phyloP scores from a whole-genome alignment of 306 rosid species.

The Sindora glabra region DNA sequence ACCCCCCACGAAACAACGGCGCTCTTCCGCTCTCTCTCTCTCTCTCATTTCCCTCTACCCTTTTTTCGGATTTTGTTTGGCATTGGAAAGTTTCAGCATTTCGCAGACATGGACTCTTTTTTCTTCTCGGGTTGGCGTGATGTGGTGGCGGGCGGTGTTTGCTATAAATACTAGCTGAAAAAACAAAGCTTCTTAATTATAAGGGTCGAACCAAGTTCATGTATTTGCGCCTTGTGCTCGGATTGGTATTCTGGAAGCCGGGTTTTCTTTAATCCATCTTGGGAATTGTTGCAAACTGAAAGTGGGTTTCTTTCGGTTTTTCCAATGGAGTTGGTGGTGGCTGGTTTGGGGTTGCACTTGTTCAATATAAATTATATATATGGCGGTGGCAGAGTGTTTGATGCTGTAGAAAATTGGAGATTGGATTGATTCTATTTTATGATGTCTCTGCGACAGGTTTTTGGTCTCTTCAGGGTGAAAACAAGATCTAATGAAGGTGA shows the following conservation, averaged over 20 bases:
- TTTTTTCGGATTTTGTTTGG: constrained; percentile 15
- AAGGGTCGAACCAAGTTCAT: constrained; percentile 15
- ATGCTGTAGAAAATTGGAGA: constrained; percentile 9
- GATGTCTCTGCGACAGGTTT: constrained; percentile 16
- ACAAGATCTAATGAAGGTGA: constrained; percentile 56
- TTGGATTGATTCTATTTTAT: constrained; percentile 32
- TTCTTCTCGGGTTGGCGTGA: not conserved
- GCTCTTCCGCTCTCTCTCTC: constrained; percentile 17
- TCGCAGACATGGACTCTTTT: not conserved
- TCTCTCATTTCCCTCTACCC: not conserved
- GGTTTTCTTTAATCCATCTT: not conserved
- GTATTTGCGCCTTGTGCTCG: constrained; percentile 4
- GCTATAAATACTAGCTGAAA: not conserved
- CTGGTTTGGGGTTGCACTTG: constrained; percentile 18
- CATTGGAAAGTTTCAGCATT: constrained; percentile 19
- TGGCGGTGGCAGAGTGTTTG: constrained; percentile 17
- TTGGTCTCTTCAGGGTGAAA: constrained; percentile 21
- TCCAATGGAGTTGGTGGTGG: constrained; percentile 22
- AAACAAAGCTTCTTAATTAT: not conserved
- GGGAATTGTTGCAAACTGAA: constrained; percentile 16
- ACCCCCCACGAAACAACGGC: constrained; percentile 61
- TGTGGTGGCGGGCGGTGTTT: not conserved
- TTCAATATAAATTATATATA: constrained; percentile 5
- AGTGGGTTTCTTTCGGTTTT: constrained; percentile 11
- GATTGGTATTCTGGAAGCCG: constrained; percentile 4